These are phyloP conservation scores for Cercospora brassicicola DNA, from an alignment of 2,329 filamentous ascomycete species.

Conservation along the genomic window DNA sequence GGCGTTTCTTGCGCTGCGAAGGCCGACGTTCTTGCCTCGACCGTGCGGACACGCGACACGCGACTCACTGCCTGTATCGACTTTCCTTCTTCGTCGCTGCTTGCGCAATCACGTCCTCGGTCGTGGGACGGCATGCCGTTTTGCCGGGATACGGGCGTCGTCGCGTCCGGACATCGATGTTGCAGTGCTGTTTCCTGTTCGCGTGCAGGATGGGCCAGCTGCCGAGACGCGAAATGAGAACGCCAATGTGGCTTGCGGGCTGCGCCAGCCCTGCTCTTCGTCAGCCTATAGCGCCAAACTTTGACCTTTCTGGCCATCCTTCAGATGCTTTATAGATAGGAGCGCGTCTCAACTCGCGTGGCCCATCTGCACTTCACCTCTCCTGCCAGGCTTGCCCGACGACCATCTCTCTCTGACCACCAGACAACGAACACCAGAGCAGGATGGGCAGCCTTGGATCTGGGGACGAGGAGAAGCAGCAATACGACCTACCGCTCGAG, in stretches of 20 bases:
- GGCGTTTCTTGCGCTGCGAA: background rate
- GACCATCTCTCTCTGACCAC: background rate
- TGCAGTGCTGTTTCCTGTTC: background rate
- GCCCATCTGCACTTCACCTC: background rate
- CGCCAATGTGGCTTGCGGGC: background rate
- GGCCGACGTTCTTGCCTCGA: background rate
- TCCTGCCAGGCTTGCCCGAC: background rate
- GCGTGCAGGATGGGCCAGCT: background rate
- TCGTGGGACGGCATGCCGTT: background rate
- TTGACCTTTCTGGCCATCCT: background rate
- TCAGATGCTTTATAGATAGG: conserved; percentile 1
- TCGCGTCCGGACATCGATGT: background rate
- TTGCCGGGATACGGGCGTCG: background rate
- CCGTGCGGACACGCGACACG: background rate
- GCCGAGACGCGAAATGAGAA: conserved; percentile 5
- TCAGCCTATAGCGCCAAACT: background rate
- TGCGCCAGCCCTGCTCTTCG: background rate
- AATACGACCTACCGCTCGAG: conserved; percentile 1
- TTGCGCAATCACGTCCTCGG: background rate
- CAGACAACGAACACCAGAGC: background rate
- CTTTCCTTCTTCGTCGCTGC: background rate
- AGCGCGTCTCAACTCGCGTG: background rate
- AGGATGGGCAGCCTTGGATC: conserved; percentile 3
- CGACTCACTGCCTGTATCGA: background rate
- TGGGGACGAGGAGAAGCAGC: conserved; percentile 12